These are phyloP conservation scores for Pleurostoma richardsiae DNA, from an alignment of 2,329 filamentous ascomycete genomes.

Conservation along the genomic window DNA sequence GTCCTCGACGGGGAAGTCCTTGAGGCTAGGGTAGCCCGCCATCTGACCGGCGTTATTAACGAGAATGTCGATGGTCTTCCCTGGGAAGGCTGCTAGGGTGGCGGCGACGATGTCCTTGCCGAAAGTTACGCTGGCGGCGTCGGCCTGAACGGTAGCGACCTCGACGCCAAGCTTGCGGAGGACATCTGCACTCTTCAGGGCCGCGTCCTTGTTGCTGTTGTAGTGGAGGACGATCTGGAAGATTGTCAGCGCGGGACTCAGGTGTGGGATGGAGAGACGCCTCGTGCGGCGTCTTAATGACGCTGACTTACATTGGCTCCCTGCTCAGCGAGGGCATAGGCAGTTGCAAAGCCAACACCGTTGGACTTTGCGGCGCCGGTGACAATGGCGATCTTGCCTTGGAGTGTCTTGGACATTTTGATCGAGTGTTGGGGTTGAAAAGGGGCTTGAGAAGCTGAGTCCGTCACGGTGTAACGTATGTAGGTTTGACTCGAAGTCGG, in stretches of 20 bases:
- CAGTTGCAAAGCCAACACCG: conserved; percentile 12
- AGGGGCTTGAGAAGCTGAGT: too few relatives aligned
- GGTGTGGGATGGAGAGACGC: neutral
- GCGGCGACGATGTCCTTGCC: conserved; percentile 8
- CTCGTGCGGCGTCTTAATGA: neutral
- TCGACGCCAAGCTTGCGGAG: conserved; percentile 6
- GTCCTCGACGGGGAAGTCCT: conserved; percentile 4
- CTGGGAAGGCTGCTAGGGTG: conserved; percentile 7
- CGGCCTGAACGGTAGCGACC: conserved; percentile 7
- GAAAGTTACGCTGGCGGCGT: conserved; percentile 7
- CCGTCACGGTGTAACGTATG: too few relatives aligned
- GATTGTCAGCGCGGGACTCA: neutral
- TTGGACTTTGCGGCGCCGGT: conserved; percentile 12
- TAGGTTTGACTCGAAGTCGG: too few relatives aligned
- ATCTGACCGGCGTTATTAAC: conserved; percentile 12
- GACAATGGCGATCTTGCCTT: conserved; percentile 13
- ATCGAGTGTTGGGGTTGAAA: too few relatives aligned
- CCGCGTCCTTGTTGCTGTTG: conserved; percentile 9
- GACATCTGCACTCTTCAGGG: conserved; percentile 4
- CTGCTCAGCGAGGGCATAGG: conserved; percentile 7
- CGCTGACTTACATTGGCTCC: conserved; percentile 7
- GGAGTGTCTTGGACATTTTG: neutral
- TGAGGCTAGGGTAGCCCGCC: conserved; percentile 1
- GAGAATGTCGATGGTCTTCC: conserved; percentile 9
- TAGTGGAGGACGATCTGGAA: conserved; percentile 10